phyloP scores from a whole-genome alignment of 768 basidiomycete genomes.

The Macrolepiota dolichaula region DNA sequence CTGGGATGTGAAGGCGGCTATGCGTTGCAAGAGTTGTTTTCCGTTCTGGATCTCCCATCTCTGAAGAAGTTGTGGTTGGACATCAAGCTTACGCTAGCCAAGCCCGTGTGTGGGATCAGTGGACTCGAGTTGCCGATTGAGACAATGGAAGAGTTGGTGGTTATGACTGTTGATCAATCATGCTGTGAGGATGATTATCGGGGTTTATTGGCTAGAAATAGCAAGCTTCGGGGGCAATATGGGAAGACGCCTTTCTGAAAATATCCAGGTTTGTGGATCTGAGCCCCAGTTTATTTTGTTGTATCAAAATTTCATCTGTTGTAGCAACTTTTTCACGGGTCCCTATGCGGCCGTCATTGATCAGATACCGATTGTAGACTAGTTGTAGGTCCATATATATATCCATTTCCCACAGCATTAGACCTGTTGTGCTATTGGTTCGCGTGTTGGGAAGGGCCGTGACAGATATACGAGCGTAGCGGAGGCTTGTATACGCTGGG shows the following conservation, averaged over 20 bases:
- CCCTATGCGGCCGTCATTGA: too few relatives aligned
- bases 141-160: neutral
- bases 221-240: neutral
- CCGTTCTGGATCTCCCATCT: neutral
- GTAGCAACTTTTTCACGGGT: too few relatives aligned
- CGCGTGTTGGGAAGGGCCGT: too few relatives aligned
- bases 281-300: neutral
- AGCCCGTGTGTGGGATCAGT: neutral
- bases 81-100: neutral
- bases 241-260: neutral
- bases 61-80: neutral
- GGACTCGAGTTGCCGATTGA: neutral
- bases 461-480: too few relatives aligned
- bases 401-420: too few relatives aligned
- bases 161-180: neutral
- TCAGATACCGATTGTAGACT: too few relatives aligned
- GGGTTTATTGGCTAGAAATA: neutral
- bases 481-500: too few relatives aligned
- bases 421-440: too few relatives aligned
- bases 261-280: neutral
- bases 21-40: neutral
- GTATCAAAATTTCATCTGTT: neutral
- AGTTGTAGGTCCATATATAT: too few relatives aligned
- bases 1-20: neutral
- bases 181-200: neutral